Evolutionary conservation across 768 basidiomycete genomes (phyloP).

Genomic region (Suillus variegatus): DNA sequence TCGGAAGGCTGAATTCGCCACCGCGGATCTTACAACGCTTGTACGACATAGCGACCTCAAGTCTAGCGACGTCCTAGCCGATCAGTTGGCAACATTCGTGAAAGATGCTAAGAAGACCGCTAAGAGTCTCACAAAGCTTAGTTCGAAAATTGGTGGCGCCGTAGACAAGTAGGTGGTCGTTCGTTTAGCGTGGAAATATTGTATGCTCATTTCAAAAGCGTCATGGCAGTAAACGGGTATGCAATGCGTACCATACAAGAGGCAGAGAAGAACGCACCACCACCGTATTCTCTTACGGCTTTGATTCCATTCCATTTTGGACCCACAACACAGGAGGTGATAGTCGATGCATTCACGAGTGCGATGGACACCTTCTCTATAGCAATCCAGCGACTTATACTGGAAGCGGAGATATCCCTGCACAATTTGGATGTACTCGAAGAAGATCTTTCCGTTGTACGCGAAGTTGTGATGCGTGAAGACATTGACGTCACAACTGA

Average conservation of each 20-base stretch:
- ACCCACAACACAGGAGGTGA: constrained; percentile 43
- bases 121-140: constrained; percentile 59
- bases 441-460: constrained; percentile 53
- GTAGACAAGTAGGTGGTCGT: constrained; percentile 63
- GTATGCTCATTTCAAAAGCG: neutral
- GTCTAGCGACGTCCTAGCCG: constrained; percentile 57
- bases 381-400: constrained; percentile 54
- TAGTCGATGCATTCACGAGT: constrained; percentile 55
- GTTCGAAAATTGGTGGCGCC: constrained; percentile 68
- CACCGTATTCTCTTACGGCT: constrained; percentile 30
- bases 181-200: neutral
- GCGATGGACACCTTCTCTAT: constrained; percentile 61
- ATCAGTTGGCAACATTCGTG: constrained; percentile 54
- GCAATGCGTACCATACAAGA: constrained; percentile 59
- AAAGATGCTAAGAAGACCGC: constrained; percentile 62
- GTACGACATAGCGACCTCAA: constrained; percentile 64
- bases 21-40: constrained; percentile 61
- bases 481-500: constrained; percentile 44
- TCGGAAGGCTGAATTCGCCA: constrained; percentile 79
- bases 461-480: constrained; percentile 64
- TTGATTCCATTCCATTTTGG: constrained; percentile 42
- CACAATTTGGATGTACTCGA: constrained; percentile 64
- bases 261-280: constrained; percentile 29
- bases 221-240: constrained; percentile 60
- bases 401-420: constrained; percentile 66